Evolutionary conservation across 176 grass and related monocot species (phyloP), one percentile per base, ranked within the genome.

Genomic region (Triticum turgidum): DNA sequence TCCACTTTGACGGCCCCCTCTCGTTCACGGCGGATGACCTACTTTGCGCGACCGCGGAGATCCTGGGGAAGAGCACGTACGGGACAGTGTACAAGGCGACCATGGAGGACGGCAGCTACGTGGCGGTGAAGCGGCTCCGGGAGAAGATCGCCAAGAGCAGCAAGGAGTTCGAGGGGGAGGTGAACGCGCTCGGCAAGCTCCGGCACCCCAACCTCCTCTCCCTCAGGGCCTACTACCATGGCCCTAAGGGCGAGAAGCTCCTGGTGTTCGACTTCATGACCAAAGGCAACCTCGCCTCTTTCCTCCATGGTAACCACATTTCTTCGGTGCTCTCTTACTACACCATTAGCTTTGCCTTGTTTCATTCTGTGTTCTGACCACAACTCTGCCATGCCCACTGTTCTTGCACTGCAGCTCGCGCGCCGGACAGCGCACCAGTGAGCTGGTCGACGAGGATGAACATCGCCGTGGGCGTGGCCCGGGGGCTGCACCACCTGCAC

Each of bases 231-330:
- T 99, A 90, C 80, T 99, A 99, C 73, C 13, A 94, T 45, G 97
- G 97, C 0, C 97, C 97, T 1, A 96, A 96, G 85, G 92, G 97
- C n/a, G 97, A 99, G 92, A 99, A 99, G 86, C 92, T 99, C 65
- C 85, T 99, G 0, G 97, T 99, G n/a, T 99, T 94, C 65, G 94
- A 99, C 80, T 99, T 83, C 91, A 94, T 96, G 94, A 86, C 87
- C 70, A 99, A 92, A 61, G 97, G 97, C 84, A 99, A 88, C 88
- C 94, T 99, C 44, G 82, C 90, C 29, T 79, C 92, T 58, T 94
- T 96, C 76, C 92, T 99, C 29, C 97, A 99, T 69, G 97, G 97
- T 99, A 92, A 88, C 5, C 38, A 70, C 32, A 24, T n/a, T 54
- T 84, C 1, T 56, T 11, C 35, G 51, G 30, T 54, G 8, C 74